phyloP scores from a whole-genome alignment of 164 flowering plant genomes.

The Cinnamomum chago region DNA sequence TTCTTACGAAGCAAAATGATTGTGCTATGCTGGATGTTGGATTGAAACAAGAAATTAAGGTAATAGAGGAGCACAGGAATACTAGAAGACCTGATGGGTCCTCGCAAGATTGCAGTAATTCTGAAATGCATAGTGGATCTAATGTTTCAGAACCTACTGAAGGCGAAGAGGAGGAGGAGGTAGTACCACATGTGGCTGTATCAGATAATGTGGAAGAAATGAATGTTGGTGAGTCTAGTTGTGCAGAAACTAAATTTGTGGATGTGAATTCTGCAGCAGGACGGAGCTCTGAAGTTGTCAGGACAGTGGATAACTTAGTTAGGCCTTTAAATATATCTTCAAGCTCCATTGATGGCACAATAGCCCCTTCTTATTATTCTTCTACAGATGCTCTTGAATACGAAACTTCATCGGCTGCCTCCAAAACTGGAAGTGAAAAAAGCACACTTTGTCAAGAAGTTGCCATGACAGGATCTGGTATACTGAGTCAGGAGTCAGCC shows the following conservation, averaged over 20 bases:
- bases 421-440: conserved; percentile 14
- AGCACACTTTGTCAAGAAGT: conserved; percentile 11
- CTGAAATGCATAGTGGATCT: conserved; percentile 2
- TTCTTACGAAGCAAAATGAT: neutral
- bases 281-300: conserved; percentile 7
- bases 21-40: neutral
- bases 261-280: conserved; percentile 15
- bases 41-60: conserved; percentile 10
- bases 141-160: neutral
- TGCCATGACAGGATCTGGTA: conserved; percentile 11
- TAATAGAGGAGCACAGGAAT: conserved; percentile 8
- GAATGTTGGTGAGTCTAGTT: conserved; percentile 4
- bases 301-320: conserved; percentile 12
- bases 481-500: conserved; percentile 20
- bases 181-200: neutral
- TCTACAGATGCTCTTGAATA: conserved; percentile 11
- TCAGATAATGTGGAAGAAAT: conserved; percentile 1
- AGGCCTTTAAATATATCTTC: conserved; percentile 9
- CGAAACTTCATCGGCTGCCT: conserved; percentile 13
- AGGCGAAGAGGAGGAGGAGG: neutral
- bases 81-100: neutral
- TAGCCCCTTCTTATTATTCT: conserved; percentile 10
- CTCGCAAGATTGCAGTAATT: conserved; percentile 1
- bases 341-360: conserved; percentile 20
- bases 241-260: conserved; percentile 14